Percentiles rank a stretch among this genome's conserved stretches.
Conservation (phyloP, 2,329 filamentous ascomycete species). For the Colletotrichum sp. region DNA sequence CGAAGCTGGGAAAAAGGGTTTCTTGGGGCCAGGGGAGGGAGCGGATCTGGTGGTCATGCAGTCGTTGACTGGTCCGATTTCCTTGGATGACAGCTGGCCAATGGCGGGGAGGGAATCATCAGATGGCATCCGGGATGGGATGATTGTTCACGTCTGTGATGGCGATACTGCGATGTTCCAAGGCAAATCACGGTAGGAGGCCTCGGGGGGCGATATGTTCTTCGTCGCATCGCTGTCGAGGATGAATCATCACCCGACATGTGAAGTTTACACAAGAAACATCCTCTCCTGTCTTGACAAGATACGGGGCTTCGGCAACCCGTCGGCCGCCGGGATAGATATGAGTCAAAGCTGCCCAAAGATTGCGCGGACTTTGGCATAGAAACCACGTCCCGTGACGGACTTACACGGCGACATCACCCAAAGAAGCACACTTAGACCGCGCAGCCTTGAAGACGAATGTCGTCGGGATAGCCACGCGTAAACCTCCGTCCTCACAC, state of each 20-base stretch:
- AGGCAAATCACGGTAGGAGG: not conserved
- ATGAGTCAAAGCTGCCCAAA: not conserved
- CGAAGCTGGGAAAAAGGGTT: not conserved
- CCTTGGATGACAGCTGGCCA: not conserved
- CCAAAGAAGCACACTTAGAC: not conserved
- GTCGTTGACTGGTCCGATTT: not conserved
- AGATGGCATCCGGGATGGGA: not conserved
- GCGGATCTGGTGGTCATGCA: not conserved
- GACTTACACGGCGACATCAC: not conserved
- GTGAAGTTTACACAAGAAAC: not conserved
- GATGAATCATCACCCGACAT: not conserved
- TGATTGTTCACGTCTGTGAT: not conserved
- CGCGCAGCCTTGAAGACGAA: not conserved
- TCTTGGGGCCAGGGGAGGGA: not conserved
- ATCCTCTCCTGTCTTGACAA: not conserved
- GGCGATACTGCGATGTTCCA: not conserved
- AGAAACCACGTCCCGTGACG: not conserved
- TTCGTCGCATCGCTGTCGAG: not conserved
- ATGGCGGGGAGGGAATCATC: not conserved
- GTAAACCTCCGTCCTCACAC: not conserved
- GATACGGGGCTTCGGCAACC: not conserved
- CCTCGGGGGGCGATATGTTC: not conserved
- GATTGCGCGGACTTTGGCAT: not conserved
- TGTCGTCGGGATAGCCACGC: not conserved
- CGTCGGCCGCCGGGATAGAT: not conserved